Evolutionary conservation across 1,284 basidiomycete genomes (phyloP).

Genomic region (Rhodotorula glutinis): DNA sequence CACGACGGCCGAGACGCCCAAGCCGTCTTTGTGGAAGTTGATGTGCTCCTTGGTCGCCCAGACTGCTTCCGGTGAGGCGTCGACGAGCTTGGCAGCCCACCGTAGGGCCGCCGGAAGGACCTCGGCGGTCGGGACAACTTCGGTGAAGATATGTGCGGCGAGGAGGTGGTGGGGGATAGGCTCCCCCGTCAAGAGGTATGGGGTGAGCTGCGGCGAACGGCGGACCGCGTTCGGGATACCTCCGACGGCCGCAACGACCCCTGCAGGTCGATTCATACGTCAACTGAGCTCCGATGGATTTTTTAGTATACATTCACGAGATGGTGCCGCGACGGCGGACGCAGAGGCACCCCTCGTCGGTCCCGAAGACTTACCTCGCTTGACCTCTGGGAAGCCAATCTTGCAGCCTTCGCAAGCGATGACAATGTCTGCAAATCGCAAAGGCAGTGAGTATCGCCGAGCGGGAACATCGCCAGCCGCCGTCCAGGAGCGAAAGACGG

Average conservation of each 20-base stretch:
- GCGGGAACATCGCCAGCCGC: neutral
- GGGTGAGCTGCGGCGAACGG: slow-evolving; percentile 26
- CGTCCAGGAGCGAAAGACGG: neutral
- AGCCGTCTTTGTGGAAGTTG: slow-evolving; percentile 56
- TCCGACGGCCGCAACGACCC: slow-evolving; percentile 55
- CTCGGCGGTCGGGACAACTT: slow-evolving; percentile 60
- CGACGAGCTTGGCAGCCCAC: slow-evolving; percentile 61
- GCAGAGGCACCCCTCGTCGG: neutral
- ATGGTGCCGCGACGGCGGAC: too few species aligned
- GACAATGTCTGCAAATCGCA: slow-evolving; percentile 58
- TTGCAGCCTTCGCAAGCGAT: slow-evolving; percentile 67
- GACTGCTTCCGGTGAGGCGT: slow-evolving; percentile 75
- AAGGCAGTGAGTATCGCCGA: neutral
- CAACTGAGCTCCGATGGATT: too few species aligned
- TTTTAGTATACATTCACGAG: too few species aligned
- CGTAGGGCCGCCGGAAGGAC: slow-evolving; percentile 64
- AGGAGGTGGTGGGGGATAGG: slow-evolving; percentile 66
- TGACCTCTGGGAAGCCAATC: slow-evolving; percentile 77
- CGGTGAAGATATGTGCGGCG: slow-evolving; percentile 63
- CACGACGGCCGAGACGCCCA: slow-evolving; percentile 59
- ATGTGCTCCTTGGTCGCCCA: slow-evolving; percentile 70
- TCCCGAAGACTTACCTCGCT: slow-evolving; percentile 53
- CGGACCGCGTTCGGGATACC: slow-evolving; percentile 54
- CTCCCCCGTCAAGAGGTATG: slow-evolving; percentile 70
- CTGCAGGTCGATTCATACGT: neutral